Base-by-base conservation (phyloP, 495 filamentous ascomycete species). In the Aspergillus taichungensis region DNA sequence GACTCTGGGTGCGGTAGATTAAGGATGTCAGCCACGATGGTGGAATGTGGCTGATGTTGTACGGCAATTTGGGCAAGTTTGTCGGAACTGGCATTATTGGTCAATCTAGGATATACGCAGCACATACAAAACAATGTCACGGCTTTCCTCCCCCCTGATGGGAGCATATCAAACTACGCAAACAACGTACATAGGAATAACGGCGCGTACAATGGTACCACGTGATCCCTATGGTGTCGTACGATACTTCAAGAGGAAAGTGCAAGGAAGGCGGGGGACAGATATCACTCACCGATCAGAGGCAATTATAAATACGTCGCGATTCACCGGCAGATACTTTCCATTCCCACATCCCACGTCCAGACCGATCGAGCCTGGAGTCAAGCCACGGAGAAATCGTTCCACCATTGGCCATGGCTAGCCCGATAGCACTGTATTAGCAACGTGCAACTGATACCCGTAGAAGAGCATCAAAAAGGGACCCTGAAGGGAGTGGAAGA, bases 331-430 rank as follows among this genome's bases (percentile, higher is more conserved):
- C 37, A 97, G 67, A 58, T 97, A 94, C 70, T 98, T 98, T 51
- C 92, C 92, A 69, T 98, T 98, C 42, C 92, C 92, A 66, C 92
- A 97, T 37, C 74, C 74, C 47, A 96, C 76, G 63, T 98, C 92
- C 14, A 96, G 69, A 6, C 92, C 92, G 30, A 97, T 66, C n/a
- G 87, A 74, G 11, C 89, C 91, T 24, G 77, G 70, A 5, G 72
- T 61, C 29, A 85, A 70, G n/a, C 69, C 65, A 34, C 65, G 64
- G 34, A 98, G 77, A 62, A 96, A 98, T 34, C 66, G 64, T 54
- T 88, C 82, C 38, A 96, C 85, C 55, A 94, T 83, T 13, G 92
- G 92, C 92, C 92, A 98, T 47, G 92, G 88, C 81, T 85, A 24
- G 18, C 2, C 2, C 18, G 18, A 4, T 24, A 24, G 18, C 18